A percentile compares a stretch with the other conserved stretches of the same genome.
phyloP scores from a whole-genome alignment of 768 basidiomycete species.

The Boletus huronensis region DNA sequence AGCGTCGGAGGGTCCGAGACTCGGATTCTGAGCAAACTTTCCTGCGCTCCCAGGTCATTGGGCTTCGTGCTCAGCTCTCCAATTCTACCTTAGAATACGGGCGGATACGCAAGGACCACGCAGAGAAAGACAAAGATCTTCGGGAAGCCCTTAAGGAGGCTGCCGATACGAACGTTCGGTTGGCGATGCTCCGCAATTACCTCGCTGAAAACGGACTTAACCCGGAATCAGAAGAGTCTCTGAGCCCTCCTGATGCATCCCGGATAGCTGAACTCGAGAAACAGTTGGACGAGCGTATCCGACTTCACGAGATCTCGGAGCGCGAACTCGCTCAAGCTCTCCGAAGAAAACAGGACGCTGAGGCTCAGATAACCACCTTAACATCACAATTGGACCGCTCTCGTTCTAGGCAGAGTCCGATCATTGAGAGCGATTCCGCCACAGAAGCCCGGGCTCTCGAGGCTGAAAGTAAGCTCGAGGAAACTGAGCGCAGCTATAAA shows the following conservation, averaged over 20 bases:
- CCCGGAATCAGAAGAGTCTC: slow-evolving; percentile 64
- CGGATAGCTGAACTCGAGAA: slow-evolving; percentile 75
- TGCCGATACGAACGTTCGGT: slow-evolving; percentile 66
- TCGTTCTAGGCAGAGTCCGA: slow-evolving; percentile 56
- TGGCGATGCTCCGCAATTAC: slow-evolving; percentile 79
- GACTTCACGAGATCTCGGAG: slow-evolving; percentile 70
- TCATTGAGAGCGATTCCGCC: slow-evolving; percentile 35
- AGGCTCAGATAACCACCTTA: slow-evolving; percentile 62
- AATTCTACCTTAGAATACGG: slow-evolving; percentile 66
- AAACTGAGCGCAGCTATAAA: slow-evolving; percentile 76
- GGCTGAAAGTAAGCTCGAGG: slow-evolving; percentile 74
- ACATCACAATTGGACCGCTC: slow-evolving; percentile 64
- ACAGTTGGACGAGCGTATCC: slow-evolving; percentile 68
- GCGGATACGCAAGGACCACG: slow-evolving; percentile 64
- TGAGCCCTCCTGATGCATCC: slow-evolving; percentile 32
- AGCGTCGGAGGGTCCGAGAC: slow-evolving; percentile 61
- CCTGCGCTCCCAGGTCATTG: slow-evolving; percentile 70
- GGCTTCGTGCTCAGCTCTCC: slow-evolving; percentile 70
- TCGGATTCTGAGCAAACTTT: slow-evolving; percentile 60
- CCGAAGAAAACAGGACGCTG: slow-evolving; percentile 70
- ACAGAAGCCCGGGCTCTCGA: slow-evolving; percentile 54
- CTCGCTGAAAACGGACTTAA: slow-evolving; percentile 85
- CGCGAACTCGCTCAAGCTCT: slow-evolving; percentile 66
- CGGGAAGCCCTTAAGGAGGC: slow-evolving; percentile 61
- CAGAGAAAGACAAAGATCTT: slow-evolving; percentile 61